A percentile compares a stretch with the other conserved stretches of the same genome.
phyloP scores from a whole-genome alignment of 331 rosid species.

The Quercus phellos region DNA sequence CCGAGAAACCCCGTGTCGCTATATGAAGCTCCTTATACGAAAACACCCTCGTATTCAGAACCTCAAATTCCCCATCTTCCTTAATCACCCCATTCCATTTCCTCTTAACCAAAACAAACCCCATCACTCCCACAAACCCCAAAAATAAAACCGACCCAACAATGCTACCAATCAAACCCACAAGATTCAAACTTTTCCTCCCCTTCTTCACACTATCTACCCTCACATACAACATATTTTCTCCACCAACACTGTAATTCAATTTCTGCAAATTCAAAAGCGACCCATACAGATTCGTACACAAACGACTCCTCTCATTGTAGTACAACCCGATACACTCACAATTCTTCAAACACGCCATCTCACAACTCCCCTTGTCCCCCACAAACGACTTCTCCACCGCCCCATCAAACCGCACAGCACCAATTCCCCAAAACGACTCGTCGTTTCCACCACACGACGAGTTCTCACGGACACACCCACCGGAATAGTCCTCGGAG shows the following conservation, averaged over 20 bases:
- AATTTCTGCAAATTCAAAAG: constrained; percentile 48
- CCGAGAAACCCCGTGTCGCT: constrained; percentile 63
- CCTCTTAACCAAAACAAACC: constrained; percentile 31
- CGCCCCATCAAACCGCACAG: constrained; percentile 23
- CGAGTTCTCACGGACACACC: constrained; percentile 31
- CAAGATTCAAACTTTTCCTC: constrained; percentile 18
- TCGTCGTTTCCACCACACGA: constrained; percentile 28
- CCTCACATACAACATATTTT: constrained; percentile 35
- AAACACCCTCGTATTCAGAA: constrained; percentile 55
- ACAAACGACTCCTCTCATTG: constrained; percentile 23
- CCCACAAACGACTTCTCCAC: neutral
- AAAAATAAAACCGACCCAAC: constrained; percentile 38
- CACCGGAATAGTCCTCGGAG: constrained; percentile 41
- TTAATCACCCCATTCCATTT: constrained; percentile 29
- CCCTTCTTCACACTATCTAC: constrained; percentile 18
- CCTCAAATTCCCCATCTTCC: constrained; percentile 38
- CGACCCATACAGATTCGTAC: constrained; percentile 42
- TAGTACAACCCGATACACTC: constrained; percentile 48
- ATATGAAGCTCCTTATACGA: constrained; percentile 66
- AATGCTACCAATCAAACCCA: constrained; percentile 32
- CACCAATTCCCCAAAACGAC: constrained; percentile 38
- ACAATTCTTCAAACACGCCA: constrained; percentile 40
- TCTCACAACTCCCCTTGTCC: constrained; percentile 33
- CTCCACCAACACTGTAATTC: constrained; percentile 12
- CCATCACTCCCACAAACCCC: constrained; percentile 29